Evolutionary conservation across 2,329 filamentous ascomycete genomes (phyloP).

Genomic region (Fusarium coicis): DNA sequence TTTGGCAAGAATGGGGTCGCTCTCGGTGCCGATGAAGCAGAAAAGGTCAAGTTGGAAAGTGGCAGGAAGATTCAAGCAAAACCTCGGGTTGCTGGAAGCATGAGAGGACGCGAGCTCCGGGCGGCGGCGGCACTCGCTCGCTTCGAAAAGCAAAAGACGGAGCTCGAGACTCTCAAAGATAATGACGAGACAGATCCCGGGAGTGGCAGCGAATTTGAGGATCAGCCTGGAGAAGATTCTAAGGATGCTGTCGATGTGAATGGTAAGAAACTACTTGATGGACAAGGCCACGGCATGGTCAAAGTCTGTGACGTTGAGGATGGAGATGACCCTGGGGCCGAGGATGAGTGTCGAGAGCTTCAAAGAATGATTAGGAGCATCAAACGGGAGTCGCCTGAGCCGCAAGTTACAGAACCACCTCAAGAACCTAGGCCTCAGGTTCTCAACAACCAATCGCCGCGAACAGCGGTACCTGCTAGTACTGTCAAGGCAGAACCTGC

Average conservation of each 20-base stretch:
- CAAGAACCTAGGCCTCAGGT: neutral
- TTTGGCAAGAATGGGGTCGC: conserved; percentile 77
- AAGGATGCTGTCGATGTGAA: conserved; percentile 72
- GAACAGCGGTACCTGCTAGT: neutral
- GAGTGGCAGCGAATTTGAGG: conserved; percentile 62
- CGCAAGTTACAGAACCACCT: neutral
- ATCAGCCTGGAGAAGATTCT: conserved; percentile 53
- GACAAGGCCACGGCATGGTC: conserved; percentile 73
- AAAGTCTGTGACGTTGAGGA: conserved; percentile 80
- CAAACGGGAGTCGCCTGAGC: conserved; percentile 36
- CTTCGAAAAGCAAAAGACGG: conserved; percentile 70
- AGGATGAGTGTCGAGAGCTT: conserved; percentile 72
- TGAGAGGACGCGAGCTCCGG: conserved; percentile 77
- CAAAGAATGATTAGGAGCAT: conserved; percentile 53
- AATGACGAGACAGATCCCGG: conserved; percentile 53
- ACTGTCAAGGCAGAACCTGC: conserved; percentile 27
- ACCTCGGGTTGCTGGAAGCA: conserved; percentile 79
- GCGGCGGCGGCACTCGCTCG: conserved; percentile 81
- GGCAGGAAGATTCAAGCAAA: conserved; percentile 71
- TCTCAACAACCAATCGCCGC: neutral
- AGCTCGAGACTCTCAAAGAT: conserved; percentile 49
- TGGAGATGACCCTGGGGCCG: conserved; percentile 57
- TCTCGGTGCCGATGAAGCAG: conserved; percentile 75
- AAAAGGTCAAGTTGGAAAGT: conserved; percentile 74
- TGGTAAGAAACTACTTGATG: conserved; percentile 72